These are phyloP conservation scores for Ephemerocybe angulata DNA, from an alignment of 768 basidiomycete genomes.

Conservation along the genomic window DNA sequence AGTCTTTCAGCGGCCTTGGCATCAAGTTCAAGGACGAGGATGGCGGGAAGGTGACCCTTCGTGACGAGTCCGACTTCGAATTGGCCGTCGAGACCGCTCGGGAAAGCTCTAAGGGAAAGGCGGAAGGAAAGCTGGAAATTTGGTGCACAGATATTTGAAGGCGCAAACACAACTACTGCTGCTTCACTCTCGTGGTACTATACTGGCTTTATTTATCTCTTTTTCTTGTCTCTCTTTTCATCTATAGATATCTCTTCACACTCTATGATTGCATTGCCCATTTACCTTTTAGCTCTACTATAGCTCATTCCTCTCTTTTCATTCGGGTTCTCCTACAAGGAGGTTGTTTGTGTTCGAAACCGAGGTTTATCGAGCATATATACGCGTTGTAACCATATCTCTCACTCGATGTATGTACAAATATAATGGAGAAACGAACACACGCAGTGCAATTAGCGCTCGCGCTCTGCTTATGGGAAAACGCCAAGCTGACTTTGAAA, in stretches of 20 bases:
- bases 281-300: too few relatives aligned
- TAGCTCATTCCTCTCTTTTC: too few relatives aligned
- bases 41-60: conserved; percentile 72
- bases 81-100: conserved; percentile 87
- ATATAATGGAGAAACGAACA: too few relatives aligned
- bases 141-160: conserved; percentile 62
- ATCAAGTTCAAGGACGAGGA: conserved; percentile 91
- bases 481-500: conserved; percentile 4
- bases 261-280: too few relatives aligned
- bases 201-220: neutral
- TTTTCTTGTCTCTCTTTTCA: too few relatives aligned
- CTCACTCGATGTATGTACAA: too few relatives aligned
- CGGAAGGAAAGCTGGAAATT: conserved; percentile 83
- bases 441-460: neutral
- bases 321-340: too few relatives aligned
- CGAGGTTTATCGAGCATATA: too few relatives aligned
- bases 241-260: too few relatives aligned
- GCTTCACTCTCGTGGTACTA: neutral
- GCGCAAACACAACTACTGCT: neutral
- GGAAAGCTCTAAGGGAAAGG: conserved; percentile 65
- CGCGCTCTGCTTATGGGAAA: neutral
- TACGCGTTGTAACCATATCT: too few relatives aligned
- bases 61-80: conserved; percentile 86
- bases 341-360: too few relatives aligned
- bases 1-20: conserved; percentile 46